A percentile compares a stretch with the other conserved stretches of the same genome.
Conservation (phyloP, 202 grass and related monocot genomes). For the Setaria viridis region DNA sequence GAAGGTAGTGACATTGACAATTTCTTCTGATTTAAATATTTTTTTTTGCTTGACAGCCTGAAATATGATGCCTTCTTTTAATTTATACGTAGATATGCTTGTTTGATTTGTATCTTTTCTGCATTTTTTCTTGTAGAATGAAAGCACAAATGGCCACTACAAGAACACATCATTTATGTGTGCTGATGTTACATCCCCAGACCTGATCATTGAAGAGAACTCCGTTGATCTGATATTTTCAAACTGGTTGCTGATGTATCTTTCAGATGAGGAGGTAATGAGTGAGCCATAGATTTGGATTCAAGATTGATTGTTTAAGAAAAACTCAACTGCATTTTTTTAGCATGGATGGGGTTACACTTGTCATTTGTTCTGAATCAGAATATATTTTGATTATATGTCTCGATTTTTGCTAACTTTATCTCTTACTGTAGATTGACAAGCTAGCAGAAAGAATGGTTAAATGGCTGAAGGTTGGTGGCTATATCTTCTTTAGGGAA, state of each 20-base stretch:
- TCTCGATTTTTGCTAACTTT: conserved; percentile 11
- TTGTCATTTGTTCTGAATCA: not conserved
- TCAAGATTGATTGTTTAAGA: not conserved
- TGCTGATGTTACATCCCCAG: conserved; percentile 88
- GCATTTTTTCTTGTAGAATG: conserved; percentile 63
- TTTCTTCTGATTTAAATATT: not conserved
- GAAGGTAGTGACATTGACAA: conserved; percentile 55
- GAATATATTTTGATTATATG: conserved; percentile 1
- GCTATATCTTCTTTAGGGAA: conserved; percentile 95
- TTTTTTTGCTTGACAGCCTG: conserved; percentile 12
- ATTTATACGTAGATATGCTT: not conserved
- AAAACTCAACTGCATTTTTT: not conserved
- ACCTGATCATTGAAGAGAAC: conserved; percentile 70
- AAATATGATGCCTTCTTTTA: conserved; percentile 15
- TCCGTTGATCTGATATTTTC: conserved; percentile 96
- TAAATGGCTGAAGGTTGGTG: conserved; percentile 92
- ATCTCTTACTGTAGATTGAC: conserved; percentile 63
- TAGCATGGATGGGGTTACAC: not conserved
- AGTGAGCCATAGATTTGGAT: not conserved
- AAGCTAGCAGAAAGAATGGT: conserved; percentile 75
- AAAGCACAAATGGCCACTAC: conserved; percentile 81
- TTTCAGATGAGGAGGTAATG: conserved; percentile 91
- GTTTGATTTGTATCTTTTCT: not conserved
- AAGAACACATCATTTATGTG: conserved; percentile 85
- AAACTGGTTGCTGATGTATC: conserved; percentile 98